Evolutionary conservation across 345 rosid genomes (phyloP).

Genomic region (Alliaria petiolata): DNA sequence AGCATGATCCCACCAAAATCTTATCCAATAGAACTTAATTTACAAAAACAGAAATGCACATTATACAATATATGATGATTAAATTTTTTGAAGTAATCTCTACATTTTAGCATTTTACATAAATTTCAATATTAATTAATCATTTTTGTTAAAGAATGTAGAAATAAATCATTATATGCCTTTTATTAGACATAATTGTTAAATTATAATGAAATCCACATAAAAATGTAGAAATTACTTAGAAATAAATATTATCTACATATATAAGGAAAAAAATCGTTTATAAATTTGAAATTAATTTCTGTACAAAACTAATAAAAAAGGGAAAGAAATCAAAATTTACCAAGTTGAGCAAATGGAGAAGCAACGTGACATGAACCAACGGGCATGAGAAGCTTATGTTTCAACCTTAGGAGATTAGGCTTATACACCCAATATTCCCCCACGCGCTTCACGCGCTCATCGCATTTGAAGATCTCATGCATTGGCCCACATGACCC

Average conservation of each 20-base stretch:
- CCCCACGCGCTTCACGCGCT: conserved; percentile 47
- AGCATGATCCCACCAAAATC: background rate
- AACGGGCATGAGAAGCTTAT: conserved; percentile 67
- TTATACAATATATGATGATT: background rate
- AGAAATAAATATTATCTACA: background rate
- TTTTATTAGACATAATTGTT: background rate
- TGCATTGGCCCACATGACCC: conserved; percentile 81
- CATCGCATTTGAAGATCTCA: conserved; percentile 76
- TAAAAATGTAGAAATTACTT: background rate
- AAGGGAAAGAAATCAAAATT: background rate
- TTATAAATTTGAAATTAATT: background rate
- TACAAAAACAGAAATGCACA: background rate
- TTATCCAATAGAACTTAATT: too few relatives aligned
- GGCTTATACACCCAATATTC: conserved; percentile 76
- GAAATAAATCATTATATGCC: too few relatives aligned
- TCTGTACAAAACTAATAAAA: background rate
- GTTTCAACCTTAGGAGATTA: conserved; percentile 46
- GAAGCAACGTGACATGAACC: conserved; percentile 82
- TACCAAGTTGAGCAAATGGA: conserved; percentile 43
- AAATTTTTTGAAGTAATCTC: background rate
- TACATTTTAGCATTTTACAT: background rate
- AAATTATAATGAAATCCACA: background rate
- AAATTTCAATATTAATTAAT: background rate
- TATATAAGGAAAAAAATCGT: background rate
- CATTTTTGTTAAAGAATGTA: too few relatives aligned